Conservation (phyloP, 2,329 filamentous ascomycete genomes). For the Apiospora aurea region DNA sequence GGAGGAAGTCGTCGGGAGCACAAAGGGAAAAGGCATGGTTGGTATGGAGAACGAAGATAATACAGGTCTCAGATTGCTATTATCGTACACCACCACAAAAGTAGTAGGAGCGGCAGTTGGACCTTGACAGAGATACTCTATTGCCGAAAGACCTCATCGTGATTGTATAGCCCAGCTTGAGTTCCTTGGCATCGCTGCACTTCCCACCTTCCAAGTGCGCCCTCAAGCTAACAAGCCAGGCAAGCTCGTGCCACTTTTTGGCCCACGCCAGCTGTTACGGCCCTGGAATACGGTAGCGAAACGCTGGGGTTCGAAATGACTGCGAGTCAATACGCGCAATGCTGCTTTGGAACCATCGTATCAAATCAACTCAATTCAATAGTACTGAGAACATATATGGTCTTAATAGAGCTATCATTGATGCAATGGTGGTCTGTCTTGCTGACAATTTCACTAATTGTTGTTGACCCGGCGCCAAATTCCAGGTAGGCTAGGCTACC, state of each 20-base stretch:
- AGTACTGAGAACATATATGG: background rate
- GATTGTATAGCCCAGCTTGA: slow-evolving; percentile 12
- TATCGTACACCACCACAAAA: background rate
- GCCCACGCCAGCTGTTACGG: background rate
- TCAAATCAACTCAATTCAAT: background rate
- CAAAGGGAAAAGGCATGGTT: slow-evolving; percentile 89
- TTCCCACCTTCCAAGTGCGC: background rate
- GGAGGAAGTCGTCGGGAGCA: slow-evolving; percentile 86
- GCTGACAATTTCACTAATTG: background rate
- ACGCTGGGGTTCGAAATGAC: background rate
- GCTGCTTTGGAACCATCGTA: background rate
- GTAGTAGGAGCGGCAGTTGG: background rate
- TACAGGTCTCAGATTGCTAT: background rate
- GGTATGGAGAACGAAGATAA: background rate
- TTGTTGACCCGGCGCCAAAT: background rate
- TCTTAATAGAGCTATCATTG: background rate
- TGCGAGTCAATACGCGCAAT: background rate
- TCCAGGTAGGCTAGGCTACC: background rate
- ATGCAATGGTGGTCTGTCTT: slow-evolving; percentile 14
- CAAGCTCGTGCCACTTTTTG: slow-evolving; percentile 9
- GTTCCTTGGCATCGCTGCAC: background rate
- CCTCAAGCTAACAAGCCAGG: background rate
- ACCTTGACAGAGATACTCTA: background rate
- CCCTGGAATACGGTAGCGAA: background rate
- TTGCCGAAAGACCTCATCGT: slow-evolving; percentile 18